Conservation (phyloP, 2,329 filamentous ascomycete species). For the Fusarium mexicanum region DNA sequence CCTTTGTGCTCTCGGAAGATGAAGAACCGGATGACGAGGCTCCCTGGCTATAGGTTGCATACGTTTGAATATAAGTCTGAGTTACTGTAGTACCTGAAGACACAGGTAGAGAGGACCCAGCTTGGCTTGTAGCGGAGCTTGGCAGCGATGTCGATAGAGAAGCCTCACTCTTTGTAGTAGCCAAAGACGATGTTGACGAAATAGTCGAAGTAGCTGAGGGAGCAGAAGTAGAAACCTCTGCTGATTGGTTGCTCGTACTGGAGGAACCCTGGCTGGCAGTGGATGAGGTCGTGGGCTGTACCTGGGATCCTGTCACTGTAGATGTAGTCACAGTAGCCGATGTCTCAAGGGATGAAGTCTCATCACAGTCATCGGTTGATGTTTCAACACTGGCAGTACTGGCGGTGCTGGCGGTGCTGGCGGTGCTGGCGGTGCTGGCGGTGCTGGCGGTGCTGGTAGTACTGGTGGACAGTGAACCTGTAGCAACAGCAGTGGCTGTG, state of each 20-base stretch:
- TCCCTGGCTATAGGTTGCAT: background rate
- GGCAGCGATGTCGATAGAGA: background rate
- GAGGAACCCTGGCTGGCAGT: background rate
- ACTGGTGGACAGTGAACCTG: accelerated
- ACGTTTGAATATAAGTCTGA: background rate
- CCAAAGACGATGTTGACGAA: background rate
- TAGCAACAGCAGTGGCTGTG: background rate
- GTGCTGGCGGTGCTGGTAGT: too few relatives aligned
- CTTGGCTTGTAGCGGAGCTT: background rate
- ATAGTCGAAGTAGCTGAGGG: background rate
- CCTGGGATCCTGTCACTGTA: background rate
- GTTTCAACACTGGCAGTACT: background rate
- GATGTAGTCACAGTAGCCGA: background rate
- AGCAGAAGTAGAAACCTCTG: background rate
- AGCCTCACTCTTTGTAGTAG: background rate
- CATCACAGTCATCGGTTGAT: background rate
- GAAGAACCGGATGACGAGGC: background rate
- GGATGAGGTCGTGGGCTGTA: background rate
- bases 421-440: too few relatives aligned
- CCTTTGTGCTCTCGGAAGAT: accelerated
- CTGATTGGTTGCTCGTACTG: accelerated
- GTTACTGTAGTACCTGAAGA: background rate
- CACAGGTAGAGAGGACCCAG: background rate
- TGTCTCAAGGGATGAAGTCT: background rate
- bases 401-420: too few relatives aligned